A percentile compares a stretch with the other conserved stretches of the same genome.
Evolutionary conservation across 2,329 filamentous ascomycete genomes (phyloP).

Genomic region (Onygenales sp.): DNA sequence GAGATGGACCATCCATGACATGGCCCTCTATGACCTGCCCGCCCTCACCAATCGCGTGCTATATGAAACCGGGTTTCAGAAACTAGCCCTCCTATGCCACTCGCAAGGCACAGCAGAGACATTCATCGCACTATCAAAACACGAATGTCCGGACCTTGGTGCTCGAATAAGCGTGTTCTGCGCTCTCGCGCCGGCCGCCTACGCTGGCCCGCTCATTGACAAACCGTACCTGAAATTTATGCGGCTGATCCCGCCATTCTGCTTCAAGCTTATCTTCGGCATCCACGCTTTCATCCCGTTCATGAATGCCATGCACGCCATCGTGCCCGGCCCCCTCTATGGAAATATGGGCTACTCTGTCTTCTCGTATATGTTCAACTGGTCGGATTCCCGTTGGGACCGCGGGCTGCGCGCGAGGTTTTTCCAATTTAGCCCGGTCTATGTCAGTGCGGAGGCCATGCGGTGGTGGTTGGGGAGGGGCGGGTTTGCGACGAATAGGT

Average conservation of each 20-base stretch:
- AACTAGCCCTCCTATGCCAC: constrained; percentile 75
- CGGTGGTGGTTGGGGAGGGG: constrained; percentile 89
- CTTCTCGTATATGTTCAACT: constrained; percentile 82
- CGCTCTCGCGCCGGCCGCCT: constrained; percentile 79
- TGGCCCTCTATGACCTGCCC: constrained; percentile 81
- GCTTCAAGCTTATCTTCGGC: constrained; percentile 78
- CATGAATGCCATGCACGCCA: constrained; percentile 75
- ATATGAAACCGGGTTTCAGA: constrained; percentile 70
- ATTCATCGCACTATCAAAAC: constrained; percentile 78
- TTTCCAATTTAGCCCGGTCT: constrained; percentile 88
- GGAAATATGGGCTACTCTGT: constrained; percentile 78
- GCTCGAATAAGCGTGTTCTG: constrained; percentile 82
- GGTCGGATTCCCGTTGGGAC: constrained; percentile 81
- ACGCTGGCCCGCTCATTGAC: constrained; percentile 75
- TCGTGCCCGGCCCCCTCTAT: constrained; percentile 59
- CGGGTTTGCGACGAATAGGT: constrained; percentile 76
- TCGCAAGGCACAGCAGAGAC: constrained; percentile 88
- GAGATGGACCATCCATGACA: constrained; percentile 92
- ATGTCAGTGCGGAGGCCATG: constrained; percentile 84
- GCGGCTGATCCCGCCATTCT: constrained; percentile 61
- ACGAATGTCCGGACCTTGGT: constrained; percentile 77
- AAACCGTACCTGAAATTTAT: constrained; percentile 92
- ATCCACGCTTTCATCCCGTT: constrained; percentile 89
- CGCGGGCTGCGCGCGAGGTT: constrained; percentile 65
- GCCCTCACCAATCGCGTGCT: constrained; percentile 73